Conservation (phyloP, 352 stramenopile species). For the Pythium biforme region DNA sequence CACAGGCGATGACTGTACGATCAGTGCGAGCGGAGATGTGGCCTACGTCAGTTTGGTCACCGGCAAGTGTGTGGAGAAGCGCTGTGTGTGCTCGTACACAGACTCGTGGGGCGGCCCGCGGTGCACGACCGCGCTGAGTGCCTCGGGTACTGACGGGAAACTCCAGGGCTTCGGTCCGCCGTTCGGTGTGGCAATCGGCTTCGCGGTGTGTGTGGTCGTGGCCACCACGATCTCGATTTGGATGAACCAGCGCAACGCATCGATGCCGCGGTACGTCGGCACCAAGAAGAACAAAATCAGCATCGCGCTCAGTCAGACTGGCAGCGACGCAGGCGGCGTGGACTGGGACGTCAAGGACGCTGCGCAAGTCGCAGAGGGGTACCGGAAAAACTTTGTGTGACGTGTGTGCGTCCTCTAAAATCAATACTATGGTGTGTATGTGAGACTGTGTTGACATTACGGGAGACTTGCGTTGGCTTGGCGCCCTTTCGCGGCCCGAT, state of each 20-base stretch:
- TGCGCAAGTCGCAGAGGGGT: conserved; percentile 26
- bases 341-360: background rate
- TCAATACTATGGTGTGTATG: background rate
- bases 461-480: background rate
- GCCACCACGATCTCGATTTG: conserved; percentile 36
- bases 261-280: background rate
- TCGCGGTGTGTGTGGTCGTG: conserved; percentile 34
- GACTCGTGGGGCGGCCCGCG: conserved; percentile 54
- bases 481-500: background rate
- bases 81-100: conserved; percentile 20
- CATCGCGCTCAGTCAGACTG: background rate
- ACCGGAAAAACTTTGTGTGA: conserved; percentile 65
- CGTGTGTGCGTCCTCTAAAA: background rate
- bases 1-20: conserved; percentile 20
- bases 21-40: conserved; percentile 3
- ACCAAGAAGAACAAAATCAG: background rate
- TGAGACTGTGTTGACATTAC: background rate
- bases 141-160: conserved; percentile 30
- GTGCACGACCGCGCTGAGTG: conserved; percentile 35
- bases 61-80: conserved; percentile 6
- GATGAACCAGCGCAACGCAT: conserved; percentile 4
- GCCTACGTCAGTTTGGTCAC: conserved; percentile 6
- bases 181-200: conserved; percentile 35
- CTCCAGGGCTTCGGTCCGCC: conserved; percentile 39
- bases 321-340: background rate